These are phyloP conservation scores for Fusarium veterinarium DNA, from an alignment of 2,329 filamentous ascomycete species.

Conservation along the genomic window DNA sequence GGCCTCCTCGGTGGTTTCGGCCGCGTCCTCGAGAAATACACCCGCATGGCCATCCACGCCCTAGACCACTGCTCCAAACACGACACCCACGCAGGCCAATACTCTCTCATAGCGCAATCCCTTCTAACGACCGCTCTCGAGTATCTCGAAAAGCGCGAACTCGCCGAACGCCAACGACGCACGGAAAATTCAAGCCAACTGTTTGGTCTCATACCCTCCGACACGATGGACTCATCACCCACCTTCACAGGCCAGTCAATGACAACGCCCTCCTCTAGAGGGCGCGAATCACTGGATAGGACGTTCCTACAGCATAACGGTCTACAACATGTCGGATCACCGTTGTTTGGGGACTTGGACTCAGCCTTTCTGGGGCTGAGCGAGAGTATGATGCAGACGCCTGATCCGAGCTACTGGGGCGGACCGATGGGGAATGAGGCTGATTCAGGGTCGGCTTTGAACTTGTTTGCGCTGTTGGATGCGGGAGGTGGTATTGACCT, in stretches of 20 bases:
- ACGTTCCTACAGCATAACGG: conserved; percentile 45
- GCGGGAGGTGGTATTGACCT: conserved; percentile 65
- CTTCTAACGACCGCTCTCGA: conserved; percentile 59
- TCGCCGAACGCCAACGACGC: conserved; percentile 58
- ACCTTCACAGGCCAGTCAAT: conserved; percentile 9
- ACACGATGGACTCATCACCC: conserved; percentile 22
- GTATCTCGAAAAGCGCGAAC: conserved; percentile 61
- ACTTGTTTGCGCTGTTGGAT: conserved; percentile 64
- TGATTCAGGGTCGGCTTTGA: conserved; percentile 59
- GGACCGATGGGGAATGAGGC: conserved; percentile 52
- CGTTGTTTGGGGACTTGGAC: conserved; percentile 51
- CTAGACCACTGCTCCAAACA: conserved; percentile 62
- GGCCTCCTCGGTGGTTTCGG: conserved; percentile 65
- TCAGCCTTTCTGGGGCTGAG: conserved; percentile 53
- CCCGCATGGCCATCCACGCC: conserved; percentile 58
- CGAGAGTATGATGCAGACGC: conserved; percentile 54
- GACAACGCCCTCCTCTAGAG: conserved; percentile 22
- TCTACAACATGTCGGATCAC: conserved; percentile 45
- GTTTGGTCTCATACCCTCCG: conserved; percentile 60
- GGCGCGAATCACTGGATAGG: conserved; percentile 43
- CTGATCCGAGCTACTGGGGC: conserved; percentile 55
- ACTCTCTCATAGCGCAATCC: conserved; percentile 64
- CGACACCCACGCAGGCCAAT: conserved; percentile 64
- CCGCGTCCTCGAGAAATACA: conserved; percentile 63
- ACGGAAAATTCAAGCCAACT: conserved; percentile 64